Conservation (phyloP, 768 basidiomycete species). For the Leccinum imitatum region DNA sequence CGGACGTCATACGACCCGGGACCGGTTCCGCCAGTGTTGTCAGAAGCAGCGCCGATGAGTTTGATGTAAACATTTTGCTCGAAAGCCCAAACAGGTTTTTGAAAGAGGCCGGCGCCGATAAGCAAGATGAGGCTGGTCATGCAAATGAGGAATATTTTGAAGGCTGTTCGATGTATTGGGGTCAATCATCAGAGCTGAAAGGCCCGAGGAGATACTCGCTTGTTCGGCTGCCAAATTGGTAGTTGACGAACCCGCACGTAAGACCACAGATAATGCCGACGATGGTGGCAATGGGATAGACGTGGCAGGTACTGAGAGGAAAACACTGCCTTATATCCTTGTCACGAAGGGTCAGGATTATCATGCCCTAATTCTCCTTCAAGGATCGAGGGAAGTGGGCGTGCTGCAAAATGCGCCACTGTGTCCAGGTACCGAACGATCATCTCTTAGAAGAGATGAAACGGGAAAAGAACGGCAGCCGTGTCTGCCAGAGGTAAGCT, state of each 20-base stretch:
- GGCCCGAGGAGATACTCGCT: constrained; percentile 41
- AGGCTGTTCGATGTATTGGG: constrained; percentile 40
- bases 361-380: too few relatives aligned
- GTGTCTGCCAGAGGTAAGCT: too few relatives aligned
- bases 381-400: too few relatives aligned
- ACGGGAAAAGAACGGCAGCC: too few relatives aligned
- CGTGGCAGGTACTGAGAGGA: constrained; percentile 76
- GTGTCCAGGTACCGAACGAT: too few relatives aligned
- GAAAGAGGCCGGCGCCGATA: too few relatives aligned
- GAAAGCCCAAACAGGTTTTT: constrained; percentile 53
- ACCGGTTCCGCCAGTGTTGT: constrained; percentile 66
- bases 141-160: constrained; percentile 83
- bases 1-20: constrained; percentile 82
- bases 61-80: constrained; percentile 64
- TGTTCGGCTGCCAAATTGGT: constrained; percentile 72
- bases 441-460: too few relatives aligned
- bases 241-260: constrained; percentile 72
- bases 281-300: constrained; percentile 91
- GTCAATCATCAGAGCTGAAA: neutral
- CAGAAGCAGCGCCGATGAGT: constrained; percentile 71
- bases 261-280: constrained; percentile 80
- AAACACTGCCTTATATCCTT: constrained; percentile 63
- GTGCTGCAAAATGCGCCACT: too few relatives aligned
- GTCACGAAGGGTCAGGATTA: constrained; percentile 58
- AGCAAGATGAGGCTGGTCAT: constrained; percentile 64